Evolutionary conservation across 345 rosid genomes (phyloP), one percentile per base, ranked within the genome.

Genomic region (Boechera retrofracta): DNA sequence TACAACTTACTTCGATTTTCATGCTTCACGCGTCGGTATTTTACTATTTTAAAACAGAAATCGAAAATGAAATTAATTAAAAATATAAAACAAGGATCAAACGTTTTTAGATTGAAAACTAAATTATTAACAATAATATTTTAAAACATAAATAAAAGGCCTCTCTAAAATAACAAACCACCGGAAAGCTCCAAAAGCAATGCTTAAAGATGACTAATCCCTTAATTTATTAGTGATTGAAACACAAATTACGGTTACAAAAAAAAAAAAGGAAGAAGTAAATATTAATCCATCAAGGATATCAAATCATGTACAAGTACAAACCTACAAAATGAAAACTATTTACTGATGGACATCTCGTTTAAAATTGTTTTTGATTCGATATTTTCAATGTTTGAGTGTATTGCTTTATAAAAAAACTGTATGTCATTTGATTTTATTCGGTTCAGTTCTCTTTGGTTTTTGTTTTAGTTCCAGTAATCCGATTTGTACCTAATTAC

Each of bases 11-110:
- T 31, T 13, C 45, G 26, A 5, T 45, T 28, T 64, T 9, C 26
- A 2, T 64, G 55, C 69, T 29, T 44, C 39, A 38, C 7, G 33
- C 41, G 69, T 45, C 69, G 69, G 69, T 64, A 31, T 64, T 9
- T 64, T 44, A 29, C 55, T 64, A 31, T 64, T 9, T 64, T 44
- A 29, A n/a, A 35, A 16, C 9, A 15, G 7, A 44, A 42, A 64
- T 44, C 6, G 4, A 15, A 64, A 64, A 64, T 26, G 12, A 38
- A 61, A 61, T 39, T 12, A 10, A 4, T 18, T 10, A 32, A 57
- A 57, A 31, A 13, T 7, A 31, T 31, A 11, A 28, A 54, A 7
- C 12, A 54, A 2, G n/a, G 2, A 7, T 36, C 2, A 31, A 31
- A 31, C 24, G 24, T 31, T 3, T 31, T 31, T 31, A 31, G 32